Evolutionary conservation across 2,329 filamentous ascomycete species (phyloP).

Genomic region (Penicillium brevicompactum): DNA sequence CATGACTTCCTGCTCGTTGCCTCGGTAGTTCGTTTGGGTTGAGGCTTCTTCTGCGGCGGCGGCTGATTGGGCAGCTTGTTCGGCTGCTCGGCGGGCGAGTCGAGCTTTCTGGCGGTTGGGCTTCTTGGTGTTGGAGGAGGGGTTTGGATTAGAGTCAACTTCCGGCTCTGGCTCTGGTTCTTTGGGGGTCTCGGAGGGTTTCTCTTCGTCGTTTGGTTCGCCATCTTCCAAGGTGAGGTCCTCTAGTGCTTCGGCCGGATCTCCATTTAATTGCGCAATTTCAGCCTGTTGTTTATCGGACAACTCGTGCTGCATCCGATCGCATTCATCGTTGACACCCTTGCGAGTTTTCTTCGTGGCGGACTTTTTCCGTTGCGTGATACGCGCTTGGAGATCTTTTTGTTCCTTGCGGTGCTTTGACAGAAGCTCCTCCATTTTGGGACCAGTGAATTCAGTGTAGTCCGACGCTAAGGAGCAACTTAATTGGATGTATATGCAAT

Average conservation of each 20-base stretch:
- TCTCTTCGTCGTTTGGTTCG: constrained; percentile 16
- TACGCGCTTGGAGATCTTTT: constrained; percentile 78
- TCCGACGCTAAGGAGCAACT: constrained; percentile 4
- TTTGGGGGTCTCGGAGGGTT: constrained; percentile 1
- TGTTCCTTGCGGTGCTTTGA: constrained; percentile 84
- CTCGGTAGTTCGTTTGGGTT: constrained; percentile 71
- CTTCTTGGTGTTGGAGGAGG: constrained; percentile 58
- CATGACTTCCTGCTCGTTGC: constrained; percentile 72
- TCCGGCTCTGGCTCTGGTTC: constrained; percentile 4
- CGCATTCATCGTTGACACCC: constrained; percentile 69
- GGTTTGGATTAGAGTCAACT: constrained; percentile 5
- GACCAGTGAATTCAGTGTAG: not conserved
- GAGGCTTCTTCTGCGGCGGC: constrained; percentile 75
- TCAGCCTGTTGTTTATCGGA: constrained; percentile 58
- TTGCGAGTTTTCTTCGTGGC: constrained; percentile 80
- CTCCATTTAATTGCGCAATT: constrained; percentile 48
- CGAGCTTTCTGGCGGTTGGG: constrained; percentile 90
- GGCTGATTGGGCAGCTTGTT: constrained; percentile 69
- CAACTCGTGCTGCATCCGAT: constrained; percentile 58
- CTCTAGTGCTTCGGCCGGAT: constrained; percentile 32
- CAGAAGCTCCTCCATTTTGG: constrained; percentile 72
- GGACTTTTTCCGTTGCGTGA: constrained; percentile 95
- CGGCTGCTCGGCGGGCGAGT: constrained; percentile 83
- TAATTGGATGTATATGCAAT: constrained; percentile 7
- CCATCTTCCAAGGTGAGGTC: constrained; percentile 36